These are phyloP conservation scores for Pilatotrama ljubarskyi DNA, from an alignment of 768 basidiomycete species.

Conservation along the genomic window DNA sequence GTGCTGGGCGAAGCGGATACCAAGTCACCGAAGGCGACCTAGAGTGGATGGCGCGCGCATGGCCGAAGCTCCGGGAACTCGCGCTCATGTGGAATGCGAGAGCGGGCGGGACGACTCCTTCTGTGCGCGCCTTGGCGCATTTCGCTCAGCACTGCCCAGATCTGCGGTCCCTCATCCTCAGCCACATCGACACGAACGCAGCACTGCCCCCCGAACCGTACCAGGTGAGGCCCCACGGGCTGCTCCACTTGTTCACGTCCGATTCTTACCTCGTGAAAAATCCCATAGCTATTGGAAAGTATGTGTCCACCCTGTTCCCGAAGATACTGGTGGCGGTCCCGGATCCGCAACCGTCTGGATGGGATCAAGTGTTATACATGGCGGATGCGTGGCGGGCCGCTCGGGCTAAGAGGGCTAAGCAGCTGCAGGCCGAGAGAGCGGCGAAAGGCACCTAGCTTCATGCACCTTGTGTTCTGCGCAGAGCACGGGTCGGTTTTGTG, in stretches of 20 bases:
- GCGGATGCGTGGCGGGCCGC: background rate
- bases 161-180: background rate
- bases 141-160: background rate
- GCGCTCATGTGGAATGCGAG: background rate
- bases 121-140: background rate
- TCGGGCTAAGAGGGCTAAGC: background rate
- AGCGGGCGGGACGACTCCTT: background rate
- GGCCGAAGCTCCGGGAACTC: background rate
- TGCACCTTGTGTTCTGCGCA: too few relatives aligned
- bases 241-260: background rate
- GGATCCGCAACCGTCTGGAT: background rate
- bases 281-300: background rate
- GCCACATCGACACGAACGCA: background rate
- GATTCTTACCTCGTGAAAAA: background rate
- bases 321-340: background rate
- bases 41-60: conserved; percentile 3
- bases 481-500: too few relatives aligned
- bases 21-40: conserved; percentile 1
- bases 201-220: background rate
- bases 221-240: background rate
- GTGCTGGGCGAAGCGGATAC: background rate
- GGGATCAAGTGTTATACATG: background rate
- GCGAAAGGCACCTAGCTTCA: background rate
- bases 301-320: background rate
- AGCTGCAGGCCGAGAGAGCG: background rate